Evolutionary conservation across 305 asterid genomes (phyloP), one percentile per base, ranked within the genome.

Genomic region (Fraxinus xanthoxyloides): DNA sequence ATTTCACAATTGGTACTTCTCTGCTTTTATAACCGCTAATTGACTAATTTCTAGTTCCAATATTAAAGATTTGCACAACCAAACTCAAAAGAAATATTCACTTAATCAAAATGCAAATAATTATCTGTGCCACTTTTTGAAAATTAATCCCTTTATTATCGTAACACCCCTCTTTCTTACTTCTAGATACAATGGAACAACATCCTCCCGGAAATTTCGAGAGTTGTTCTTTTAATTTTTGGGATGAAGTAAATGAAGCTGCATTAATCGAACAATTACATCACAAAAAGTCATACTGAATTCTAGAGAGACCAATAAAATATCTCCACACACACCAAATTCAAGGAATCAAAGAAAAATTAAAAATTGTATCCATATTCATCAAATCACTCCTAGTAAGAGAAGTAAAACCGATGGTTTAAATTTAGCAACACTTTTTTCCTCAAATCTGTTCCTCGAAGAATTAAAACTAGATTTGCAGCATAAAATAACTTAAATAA

Each of bases 401-500:
- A 48, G 12, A 63, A 63, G 15, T 63, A 23, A 7, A 59, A 59
- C 30, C 4, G 70, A 65, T 65, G 72, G 5, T 26, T 2, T 28
- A 67, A 67, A 67, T 67, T 9, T 13, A 67, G 74, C 74, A 10
- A 67, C 6, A 67, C 36, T 5, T 26, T 28, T 12, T 30, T 5
- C 65, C 72, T 26, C 35, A 24, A 63, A 63, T 63, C 35, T 63
- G 72, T 63, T 63, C 72, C 6, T 10, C n/a, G 72, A 63, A 63
- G 72, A 63, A 10, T 8, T 61, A 61, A 21, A 61, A 61, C 32
- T 61, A 24, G 72, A 63, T 63, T 63, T 63, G 73, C 48, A 73
- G 83, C 75, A 69, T 8, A 69, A 81, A 77, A 17, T 3, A 75
- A 26, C 65, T 78, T 81, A 43, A 72, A 70, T 43, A 56, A 65